Evolutionary conservation across 164 flowering plant species (phyloP).

Genomic region (Liriodendron chinense): DNA sequence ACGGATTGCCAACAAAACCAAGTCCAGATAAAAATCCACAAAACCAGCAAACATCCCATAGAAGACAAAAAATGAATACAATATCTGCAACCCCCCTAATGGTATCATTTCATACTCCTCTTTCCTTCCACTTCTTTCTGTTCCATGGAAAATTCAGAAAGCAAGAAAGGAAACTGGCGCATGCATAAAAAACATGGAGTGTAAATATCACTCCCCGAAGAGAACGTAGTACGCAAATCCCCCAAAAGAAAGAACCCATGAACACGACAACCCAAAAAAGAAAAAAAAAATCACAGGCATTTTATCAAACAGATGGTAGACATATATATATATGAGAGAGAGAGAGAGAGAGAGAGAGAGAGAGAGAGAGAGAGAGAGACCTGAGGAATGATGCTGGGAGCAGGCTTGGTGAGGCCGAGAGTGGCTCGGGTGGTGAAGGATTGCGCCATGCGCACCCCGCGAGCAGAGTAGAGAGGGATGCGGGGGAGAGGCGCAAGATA

Average conservation of each 20-base stretch:
- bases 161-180: too few species aligned
- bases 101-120: too few species aligned
- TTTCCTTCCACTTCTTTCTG: too few species aligned
- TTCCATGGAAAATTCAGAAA: too few species aligned
- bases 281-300: neutral
- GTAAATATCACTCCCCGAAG: neutral
- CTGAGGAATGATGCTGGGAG: slow-evolving; percentile 28
- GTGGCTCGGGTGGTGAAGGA: slow-evolving; percentile 27
- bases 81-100: neutral
- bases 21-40: neutral
- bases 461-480: slow-evolving; percentile 7
- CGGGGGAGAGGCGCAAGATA: neutral
- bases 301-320: neutral
- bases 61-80: neutral
- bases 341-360: too few species aligned
- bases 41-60: neutral
- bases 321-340: neutral
- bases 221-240: neutral
- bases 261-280: neutral
- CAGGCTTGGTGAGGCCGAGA: slow-evolving; percentile 51
- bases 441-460: slow-evolving; percentile 28
- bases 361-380: slow-evolving; percentile 11
- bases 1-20: neutral
- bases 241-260: neutral
- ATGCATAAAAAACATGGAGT: too few species aligned